phyloP scores from a whole-genome alignment of 2,329 filamentous ascomycete genomes.

The Xenoacremonium recifei region DNA sequence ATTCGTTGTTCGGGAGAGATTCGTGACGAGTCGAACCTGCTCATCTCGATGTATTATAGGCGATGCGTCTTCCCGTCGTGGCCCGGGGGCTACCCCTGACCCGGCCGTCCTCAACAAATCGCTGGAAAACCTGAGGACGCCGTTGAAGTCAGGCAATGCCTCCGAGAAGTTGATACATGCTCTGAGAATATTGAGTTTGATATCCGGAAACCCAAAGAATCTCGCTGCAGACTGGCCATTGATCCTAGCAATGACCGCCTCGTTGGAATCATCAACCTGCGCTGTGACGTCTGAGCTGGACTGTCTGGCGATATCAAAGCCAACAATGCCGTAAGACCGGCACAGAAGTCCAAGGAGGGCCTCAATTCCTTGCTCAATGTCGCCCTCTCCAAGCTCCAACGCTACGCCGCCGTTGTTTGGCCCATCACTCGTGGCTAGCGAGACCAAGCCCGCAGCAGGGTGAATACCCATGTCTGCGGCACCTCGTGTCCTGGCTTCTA shows the following conservation, averaged over 20 bases:
- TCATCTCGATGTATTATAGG: constrained; percentile 76
- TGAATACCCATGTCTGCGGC: constrained; percentile 97
- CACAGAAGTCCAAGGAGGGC: constrained; percentile 60
- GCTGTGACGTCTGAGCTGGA: constrained; percentile 20
- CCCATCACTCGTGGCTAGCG: constrained; percentile 57
- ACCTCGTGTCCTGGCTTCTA: constrained; percentile 87
- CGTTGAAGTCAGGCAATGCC: constrained; percentile 86
- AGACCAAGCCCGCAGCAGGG: constrained; percentile 82
- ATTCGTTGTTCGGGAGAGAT: constrained; percentile 78
- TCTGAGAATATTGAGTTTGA: constrained; percentile 85
- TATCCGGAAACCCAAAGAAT: constrained; percentile 72
- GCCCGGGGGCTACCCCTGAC: constrained; percentile 72
- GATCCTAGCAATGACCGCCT: constrained; percentile 55
- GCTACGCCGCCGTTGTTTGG: constrained; percentile 51
- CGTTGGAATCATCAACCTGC: constrained; percentile 46
- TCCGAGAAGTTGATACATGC: constrained; percentile 94
- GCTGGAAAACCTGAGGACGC: constrained; percentile 84
- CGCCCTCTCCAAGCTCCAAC: constrained; percentile 62
- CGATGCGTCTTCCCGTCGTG: constrained; percentile 65
- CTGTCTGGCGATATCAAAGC: constrained; percentile 38
- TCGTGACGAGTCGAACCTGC: constrained; percentile 78
- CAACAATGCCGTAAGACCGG: constrained; percentile 63
- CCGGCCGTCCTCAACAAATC: constrained; percentile 81
- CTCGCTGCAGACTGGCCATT: constrained; percentile 55
- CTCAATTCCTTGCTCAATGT: constrained; percentile 66